Evolutionary conservation across 139 green algal genomes (phyloP).

Genomic region (Haematococcus sp.): DNA sequence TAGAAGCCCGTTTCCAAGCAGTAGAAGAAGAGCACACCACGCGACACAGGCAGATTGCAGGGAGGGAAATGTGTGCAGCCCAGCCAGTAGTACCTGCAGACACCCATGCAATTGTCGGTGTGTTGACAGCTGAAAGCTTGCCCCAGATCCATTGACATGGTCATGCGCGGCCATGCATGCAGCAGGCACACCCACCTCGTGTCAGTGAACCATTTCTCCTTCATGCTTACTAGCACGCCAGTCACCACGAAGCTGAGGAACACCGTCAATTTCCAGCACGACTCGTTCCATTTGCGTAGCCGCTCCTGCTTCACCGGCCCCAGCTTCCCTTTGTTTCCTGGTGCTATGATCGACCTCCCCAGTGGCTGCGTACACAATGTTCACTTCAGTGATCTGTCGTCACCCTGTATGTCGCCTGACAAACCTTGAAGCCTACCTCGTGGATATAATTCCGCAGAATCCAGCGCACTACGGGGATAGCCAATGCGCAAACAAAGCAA

Average conservation of each 20-base stretch:
- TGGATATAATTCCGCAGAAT: slow-evolving; percentile 21
- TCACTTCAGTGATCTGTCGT: background rate
- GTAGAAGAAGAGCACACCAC: slow-evolving; percentile 73
- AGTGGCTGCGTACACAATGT: background rate
- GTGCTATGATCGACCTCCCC: background rate
- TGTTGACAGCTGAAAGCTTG: no score
- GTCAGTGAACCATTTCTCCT: slow-evolving; percentile 54
- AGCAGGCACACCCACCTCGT: slow-evolving; percentile 18
- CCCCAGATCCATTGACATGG: no score
- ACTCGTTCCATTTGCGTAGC: slow-evolving; percentile 61
- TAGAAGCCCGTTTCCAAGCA: slow-evolving; percentile 82
- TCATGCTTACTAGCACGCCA: slow-evolving; percentile 24
- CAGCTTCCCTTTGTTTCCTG: background rate
- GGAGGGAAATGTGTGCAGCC: slow-evolving; percentile 62
- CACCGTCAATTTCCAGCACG: slow-evolving; percentile 49
- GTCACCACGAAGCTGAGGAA: slow-evolving; percentile 45
- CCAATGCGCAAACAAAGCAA: slow-evolving; percentile 34
- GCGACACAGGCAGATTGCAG: slow-evolving; percentile 46
- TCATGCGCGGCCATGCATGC: no score
- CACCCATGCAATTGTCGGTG: no score
- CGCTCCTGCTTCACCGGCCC: slow-evolving; percentile 7
- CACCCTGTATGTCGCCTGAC: background rate
- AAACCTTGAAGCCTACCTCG: slow-evolving; percentile 17
- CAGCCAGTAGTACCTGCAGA: slow-evolving; percentile 47
- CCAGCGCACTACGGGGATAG: slow-evolving; percentile 23